Base-by-base conservation (phyloP, 108 stramenopile genomes). In the Cyclotella baltica region DNA sequence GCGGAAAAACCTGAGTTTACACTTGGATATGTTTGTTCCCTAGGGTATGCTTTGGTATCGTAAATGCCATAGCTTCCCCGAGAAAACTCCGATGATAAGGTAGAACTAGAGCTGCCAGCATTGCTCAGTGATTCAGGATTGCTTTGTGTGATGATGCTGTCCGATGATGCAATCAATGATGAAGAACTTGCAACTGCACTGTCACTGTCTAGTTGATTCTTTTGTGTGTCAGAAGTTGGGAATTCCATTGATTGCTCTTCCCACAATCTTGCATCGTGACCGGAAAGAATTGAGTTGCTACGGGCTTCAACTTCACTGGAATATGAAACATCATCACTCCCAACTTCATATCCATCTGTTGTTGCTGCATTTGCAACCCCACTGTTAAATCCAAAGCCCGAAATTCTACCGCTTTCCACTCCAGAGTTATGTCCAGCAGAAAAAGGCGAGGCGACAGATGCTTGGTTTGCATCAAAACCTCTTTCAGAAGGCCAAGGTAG, bases 341-440 rank as follows among this genome's bases (percentile, higher is more conserved):
- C 30, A 3, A 1, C 1, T 34, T n/a, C 33, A 34, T 61, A 61
- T 11, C 13, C 59, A 1, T 61, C 59, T 61, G 59, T 61, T 61
- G 59, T 61, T 30, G 59, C 59, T 34, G 59, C 59, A 61, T 61
- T 61, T 9, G 59, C 59, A 33, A 61, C 11, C 34, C 59, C 59
- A 61, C 20, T 11, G 13, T 61, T 33, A 22, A 61, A 33, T 61
- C 33, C 31, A 61, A 61, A 34, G 31, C 11, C 22, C 25, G 55
- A 56, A 27, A 11, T 25, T 2, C 59, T 33, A 30, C 1, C 34
- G n/a, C 11, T n/a, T 16, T 61, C 59, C 13, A 9, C 13, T 61
- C 59, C 34, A 31, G n/a, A 33, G 59, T 33, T 30, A 31, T 1
- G 19, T 1, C 4, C 47, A n/a, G 47, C 18, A 48, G 47, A n/a